Base-by-base conservation (phyloP, 140 eudicot genomes). In the Erigeron philadelphicus region DNA sequence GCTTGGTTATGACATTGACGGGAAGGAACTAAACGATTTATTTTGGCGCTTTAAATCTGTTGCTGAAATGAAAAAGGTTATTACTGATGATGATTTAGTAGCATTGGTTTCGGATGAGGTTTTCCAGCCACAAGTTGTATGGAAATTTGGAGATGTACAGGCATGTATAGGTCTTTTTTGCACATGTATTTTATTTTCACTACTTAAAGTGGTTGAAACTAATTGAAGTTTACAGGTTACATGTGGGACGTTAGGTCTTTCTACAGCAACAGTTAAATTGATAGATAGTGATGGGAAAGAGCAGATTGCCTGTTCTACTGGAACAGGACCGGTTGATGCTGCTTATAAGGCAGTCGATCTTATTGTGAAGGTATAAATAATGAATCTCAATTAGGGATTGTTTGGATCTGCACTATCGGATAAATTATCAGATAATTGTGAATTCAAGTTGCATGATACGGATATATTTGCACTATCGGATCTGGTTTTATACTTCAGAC, bases 251-350 rank as follows among this genome's bases (percentile, higher is more conserved):
- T 87, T 86, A 57, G 98, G 95, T 71, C 95, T 93, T 72, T 84
- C 98, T 0, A 93, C 96, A 45, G 98, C 98, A 54, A 88, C 98
- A 1, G 90, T 89, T 52, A 88, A 73, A 72, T 81, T 93, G 66
- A 70, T 77, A 70, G 95, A 87, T 81, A 79, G 41, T 35, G 79
- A 86, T 42, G 98, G 95, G 54, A 47, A 66, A 35, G 98, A 86
- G 71, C 87, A 83, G 70, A 72, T 89, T 71, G 81, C 93, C 46
- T 92, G 98, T 49, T 83, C 96, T 5, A 85, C 83, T 68, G 98
- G 98, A 71, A 92, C 95, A 45, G 98, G 98, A 47, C 98, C 98
- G 2, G 96, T 92, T 76, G 98, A 92, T 82, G 84, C 98, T 25
- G 95, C 96, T 62, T 92, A 92, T 75, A 88, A 88, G 78, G 98